A percentile compares a stretch with the other conserved stretches of the same genome.
Evolutionary conservation across 805 yeast species (phyloP).

Genomic region (Candida ascalaphidarum): DNA sequence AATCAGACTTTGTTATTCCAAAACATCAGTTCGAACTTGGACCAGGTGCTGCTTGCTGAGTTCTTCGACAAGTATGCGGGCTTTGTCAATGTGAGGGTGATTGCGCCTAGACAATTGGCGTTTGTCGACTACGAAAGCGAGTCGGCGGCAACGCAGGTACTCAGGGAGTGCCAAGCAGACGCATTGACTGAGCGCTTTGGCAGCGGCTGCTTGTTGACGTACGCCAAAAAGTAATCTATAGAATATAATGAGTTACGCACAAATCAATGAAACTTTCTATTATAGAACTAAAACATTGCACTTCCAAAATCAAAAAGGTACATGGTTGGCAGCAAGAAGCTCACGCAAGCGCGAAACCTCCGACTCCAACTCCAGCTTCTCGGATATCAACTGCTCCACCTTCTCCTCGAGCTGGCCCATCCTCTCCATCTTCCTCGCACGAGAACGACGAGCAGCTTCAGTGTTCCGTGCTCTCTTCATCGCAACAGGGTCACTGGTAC

Average conservation of each 20-base stretch:
- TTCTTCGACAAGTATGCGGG: conserved; percentile 50
- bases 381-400: conserved; percentile 55
- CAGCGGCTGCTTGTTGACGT: conserved; percentile 15
- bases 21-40: conserved; percentile 37
- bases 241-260: no score
- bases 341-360: conserved; percentile 58
- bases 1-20: conserved; percentile 64
- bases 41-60: conserved; percentile 22
- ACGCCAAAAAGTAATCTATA: conserved; percentile 26
- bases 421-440: conserved; percentile 88
- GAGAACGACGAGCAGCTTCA: conserved; percentile 94
- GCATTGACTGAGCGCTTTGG: conserved; percentile 11
- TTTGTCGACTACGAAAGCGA: conserved; percentile 70
- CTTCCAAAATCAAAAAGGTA: not conserved
- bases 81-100: conserved; percentile 57
- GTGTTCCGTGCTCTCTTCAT: conserved; percentile 92
- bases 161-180: conserved; percentile 7
- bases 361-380: conserved; percentile 49
- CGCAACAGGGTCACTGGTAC: conserved; percentile 56
- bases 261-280: no score
- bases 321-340: conserved; percentile 21
- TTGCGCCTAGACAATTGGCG: conserved; percentile 61
- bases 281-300: no score
- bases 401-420: conserved; percentile 74
- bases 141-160: conserved; percentile 34